phyloP scores from a whole-genome alignment of 73 alveolate genomes.

The Paramecium sexaurelia region DNA sequence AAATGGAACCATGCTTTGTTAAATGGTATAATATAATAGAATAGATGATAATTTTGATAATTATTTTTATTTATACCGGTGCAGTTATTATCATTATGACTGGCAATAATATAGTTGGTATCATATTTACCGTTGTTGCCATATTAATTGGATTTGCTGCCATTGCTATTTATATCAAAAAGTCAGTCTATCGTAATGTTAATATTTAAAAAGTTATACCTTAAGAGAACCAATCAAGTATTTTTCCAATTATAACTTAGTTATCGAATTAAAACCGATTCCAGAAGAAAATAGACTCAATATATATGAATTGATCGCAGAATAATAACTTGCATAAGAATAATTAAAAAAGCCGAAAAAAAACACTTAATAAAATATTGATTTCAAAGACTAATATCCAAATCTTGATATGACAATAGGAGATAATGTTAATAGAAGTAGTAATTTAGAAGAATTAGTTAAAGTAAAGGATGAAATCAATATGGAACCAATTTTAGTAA shows the following conservation, averaged over 20 bases:
- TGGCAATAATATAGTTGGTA: background rate
- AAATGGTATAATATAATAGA: background rate
- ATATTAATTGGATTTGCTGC: background rate
- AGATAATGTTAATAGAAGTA: background rate
- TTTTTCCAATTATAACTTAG: background rate
- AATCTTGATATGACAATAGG: background rate
- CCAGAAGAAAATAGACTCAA: background rate
- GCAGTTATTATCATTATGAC: constrained; percentile 8
- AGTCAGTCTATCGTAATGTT: background rate
- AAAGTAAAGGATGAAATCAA: background rate
- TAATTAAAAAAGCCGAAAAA: background rate
- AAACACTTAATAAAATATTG: background rate
- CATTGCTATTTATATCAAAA: background rate
- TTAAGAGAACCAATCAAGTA: background rate
- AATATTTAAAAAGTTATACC: background rate
- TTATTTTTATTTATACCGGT: background rate
- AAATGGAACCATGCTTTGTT: constrained; percentile 11
- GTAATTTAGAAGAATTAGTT: background rate
- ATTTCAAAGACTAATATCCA: background rate
- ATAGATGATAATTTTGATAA: background rate
- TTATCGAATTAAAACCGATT: background rate
- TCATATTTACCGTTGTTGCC: background rate
- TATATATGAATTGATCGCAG: background rate
- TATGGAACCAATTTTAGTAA: background rate
- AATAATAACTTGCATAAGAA: background rate